Conservation (phyloP, 1,139 yeast genomes). For the Yamadazyma blattariae region DNA sequence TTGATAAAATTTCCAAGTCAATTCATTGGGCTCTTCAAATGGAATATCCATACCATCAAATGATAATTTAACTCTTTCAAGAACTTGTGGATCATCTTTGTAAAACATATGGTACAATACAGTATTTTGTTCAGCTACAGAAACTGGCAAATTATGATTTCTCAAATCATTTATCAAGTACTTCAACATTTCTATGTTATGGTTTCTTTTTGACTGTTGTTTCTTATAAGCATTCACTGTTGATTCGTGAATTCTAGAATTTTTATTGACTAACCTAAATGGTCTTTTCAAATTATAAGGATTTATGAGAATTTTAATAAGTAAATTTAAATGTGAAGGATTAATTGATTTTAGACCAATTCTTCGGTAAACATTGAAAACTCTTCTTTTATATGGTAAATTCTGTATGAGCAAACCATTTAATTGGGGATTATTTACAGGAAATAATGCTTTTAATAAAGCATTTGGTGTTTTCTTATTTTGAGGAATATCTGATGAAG, state of each 20-base stretch:
- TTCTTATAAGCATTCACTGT: slow-evolving; percentile 15
- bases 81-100: slow-evolving; percentile 25
- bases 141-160: slow-evolving; percentile 24
- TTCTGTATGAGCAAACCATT: background rate
- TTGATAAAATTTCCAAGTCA: slow-evolving; percentile 20
- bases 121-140: slow-evolving; percentile 27
- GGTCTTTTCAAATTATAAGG: slow-evolving; percentile 11
- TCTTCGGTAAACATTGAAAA: slow-evolving; percentile 7
- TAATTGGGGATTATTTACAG: background rate
- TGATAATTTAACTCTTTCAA: slow-evolving; percentile 8
- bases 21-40: slow-evolving; percentile 10
- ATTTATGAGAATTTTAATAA: slow-evolving; percentile 26
- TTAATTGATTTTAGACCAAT: slow-evolving; percentile 7
- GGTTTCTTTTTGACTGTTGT: slow-evolving; percentile 15
- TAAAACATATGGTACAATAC: slow-evolving; percentile 29
- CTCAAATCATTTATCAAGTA: slow-evolving; percentile 27
- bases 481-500: too few relatives aligned
- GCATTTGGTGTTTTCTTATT: slow-evolving; percentile 2
- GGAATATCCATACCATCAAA: slow-evolving; percentile 5
- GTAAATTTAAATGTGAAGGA: slow-evolving; percentile 35
- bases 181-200: slow-evolving; percentile 20
- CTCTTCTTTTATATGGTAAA: background rate
- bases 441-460: slow-evolving; percentile 3
- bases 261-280: slow-evolving; percentile 4
- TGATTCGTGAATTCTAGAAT: background rate